Percentiles rank a stretch among this genome's conserved stretches.
Conservation (phyloP, 176 grass and related monocot species). For the Phoenix dactylifera region DNA sequence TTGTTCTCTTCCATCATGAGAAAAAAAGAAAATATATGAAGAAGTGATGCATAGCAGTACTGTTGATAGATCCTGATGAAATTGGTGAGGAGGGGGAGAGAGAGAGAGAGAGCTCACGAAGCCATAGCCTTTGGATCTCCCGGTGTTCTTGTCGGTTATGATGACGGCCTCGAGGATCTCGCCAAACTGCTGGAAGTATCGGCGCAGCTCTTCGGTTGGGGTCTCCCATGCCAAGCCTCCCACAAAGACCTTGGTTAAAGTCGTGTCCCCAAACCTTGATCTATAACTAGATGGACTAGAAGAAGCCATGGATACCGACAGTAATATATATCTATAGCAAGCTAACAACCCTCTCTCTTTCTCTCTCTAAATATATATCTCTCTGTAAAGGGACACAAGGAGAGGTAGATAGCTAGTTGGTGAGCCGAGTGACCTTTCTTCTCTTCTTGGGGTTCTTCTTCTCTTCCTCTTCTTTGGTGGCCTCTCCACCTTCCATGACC, state of each 20-base stretch:
- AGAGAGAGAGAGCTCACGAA: constrained; percentile 1
- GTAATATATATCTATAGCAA: no score
- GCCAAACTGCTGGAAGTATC: constrained; percentile 5
- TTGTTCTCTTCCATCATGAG: no score
- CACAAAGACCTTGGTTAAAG: constrained; percentile 18
- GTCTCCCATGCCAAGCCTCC: constrained; percentile 23
- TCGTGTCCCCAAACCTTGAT: constrained; percentile 20
- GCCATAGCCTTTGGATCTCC: constrained; percentile 10
- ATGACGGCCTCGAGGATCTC: constrained; percentile 12
- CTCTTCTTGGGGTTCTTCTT: background rate
- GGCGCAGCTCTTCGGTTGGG: constrained; percentile 1
- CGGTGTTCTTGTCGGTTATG: constrained; percentile 7
- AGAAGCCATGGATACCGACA: background rate
- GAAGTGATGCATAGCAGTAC: no score
- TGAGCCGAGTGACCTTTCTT: no score
- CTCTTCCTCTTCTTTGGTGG: constrained; percentile 2
- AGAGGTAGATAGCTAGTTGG: no score
- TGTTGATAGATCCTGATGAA: no score
- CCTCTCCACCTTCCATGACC: constrained; percentile 2
- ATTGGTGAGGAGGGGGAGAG: background rate
- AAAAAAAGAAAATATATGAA: no score
- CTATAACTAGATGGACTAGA: background rate
- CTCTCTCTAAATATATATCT: no score
- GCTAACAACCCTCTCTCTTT: no score
- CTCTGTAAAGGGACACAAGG: background rate